Base-by-base conservation (phyloP, 371 early-diverging fungal species). In the Quaeritorhiza haematococci region DNA sequence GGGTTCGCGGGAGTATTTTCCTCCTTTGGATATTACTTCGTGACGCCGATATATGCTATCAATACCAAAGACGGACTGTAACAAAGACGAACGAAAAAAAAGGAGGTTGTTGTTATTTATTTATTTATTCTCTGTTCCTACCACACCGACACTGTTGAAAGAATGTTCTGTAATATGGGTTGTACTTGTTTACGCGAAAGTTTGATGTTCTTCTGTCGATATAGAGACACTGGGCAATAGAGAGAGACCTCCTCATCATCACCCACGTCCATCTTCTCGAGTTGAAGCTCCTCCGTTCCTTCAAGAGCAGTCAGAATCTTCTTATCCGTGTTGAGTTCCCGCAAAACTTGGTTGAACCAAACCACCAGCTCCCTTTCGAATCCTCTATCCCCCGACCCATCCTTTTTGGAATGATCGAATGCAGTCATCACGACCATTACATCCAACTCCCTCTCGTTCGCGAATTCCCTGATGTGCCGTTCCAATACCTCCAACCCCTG, bases 171-270 rank as follows among this genome's bases (percentile, higher is more conserved):
- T 23, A 82, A 61, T 33, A 76, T 55, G 4, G 89, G 89, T 80
- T 85, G 86, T 6, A 87, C 62, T 59, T 86, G 84, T 60, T 89
- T 89, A 6, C 89, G 71, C 2, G 84, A 80, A 67, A 73, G 69
- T n/a, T 76, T 69, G 29, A 69, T 53, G 57, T 87, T 85, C 28
- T 65, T 59, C 57, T 84, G 85, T 0, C 54, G 32, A 57, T 82
- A 86, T 10, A 10, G 7, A 7, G 7, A 6, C 46, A 19, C n/a
- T 21, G 23, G 7, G 7, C 21, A 19, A 19, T 6, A 19, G 10
- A 13, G 13, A 38, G 10, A 13, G 10, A 10, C 38, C 10, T n/a
- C 38, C 13, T 38, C n/a, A 38, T n/a, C n/a, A 38, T 38, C n/a
- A 38, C 38, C n/a, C 5, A 32, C 33, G 17, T 32, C 45, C 15